phyloP scores from a whole-genome alignment of 495 filamentous ascomycete species.

The Tetracladium marchalianum region DNA sequence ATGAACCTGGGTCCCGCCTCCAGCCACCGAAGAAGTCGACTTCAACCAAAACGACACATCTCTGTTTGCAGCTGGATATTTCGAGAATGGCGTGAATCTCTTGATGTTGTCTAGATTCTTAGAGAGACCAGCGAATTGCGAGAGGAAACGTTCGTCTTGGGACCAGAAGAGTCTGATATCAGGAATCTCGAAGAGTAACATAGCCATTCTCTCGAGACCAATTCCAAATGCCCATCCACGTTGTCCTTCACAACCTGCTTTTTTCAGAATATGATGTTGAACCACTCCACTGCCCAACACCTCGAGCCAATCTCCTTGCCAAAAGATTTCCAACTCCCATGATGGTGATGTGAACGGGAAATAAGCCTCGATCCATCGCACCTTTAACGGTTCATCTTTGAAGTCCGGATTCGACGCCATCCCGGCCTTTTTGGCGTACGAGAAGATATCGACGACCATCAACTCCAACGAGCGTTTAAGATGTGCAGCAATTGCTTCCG shows the following conservation, averaged over 20 bases:
- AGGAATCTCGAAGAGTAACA: slow-evolving; percentile 90
- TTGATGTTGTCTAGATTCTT: slow-evolving; percentile 36
- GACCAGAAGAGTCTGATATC: slow-evolving; percentile 99
- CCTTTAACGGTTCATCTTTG: slow-evolving; percentile 52
- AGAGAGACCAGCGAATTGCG: slow-evolving; percentile 60
- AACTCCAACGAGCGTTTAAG: slow-evolving; percentile 83
- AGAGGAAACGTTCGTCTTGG: slow-evolving; percentile 66
- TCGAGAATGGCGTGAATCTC: slow-evolving; percentile 78
- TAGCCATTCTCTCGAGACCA: slow-evolving; percentile 86
- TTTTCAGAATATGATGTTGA: slow-evolving; percentile 65
- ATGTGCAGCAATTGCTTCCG: slow-evolving; percentile 73
- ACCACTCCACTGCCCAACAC: slow-evolving; percentile 89
- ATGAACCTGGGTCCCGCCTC: slow-evolving; percentile 52
- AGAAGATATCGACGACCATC: slow-evolving; percentile 84
- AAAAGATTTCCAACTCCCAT: slow-evolving; percentile 94
- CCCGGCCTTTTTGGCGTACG: slow-evolving; percentile 60
- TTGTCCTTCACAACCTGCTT: slow-evolving; percentile 64
- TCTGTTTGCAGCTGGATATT: slow-evolving; percentile 75
- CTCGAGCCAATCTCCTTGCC: slow-evolving; percentile 91
- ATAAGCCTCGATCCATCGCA: slow-evolving; percentile 94
- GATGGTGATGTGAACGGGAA: slow-evolving; percentile 93
- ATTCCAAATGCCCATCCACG: slow-evolving; percentile 95
- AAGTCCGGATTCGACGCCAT: slow-evolving; percentile 36
- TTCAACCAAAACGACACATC: slow-evolving; percentile 92
- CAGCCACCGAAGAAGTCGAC: slow-evolving; percentile 42